These are phyloP conservation scores for Pugionium cornutum DNA, from an alignment of 345 rosid species.

Conservation along the genomic window DNA sequence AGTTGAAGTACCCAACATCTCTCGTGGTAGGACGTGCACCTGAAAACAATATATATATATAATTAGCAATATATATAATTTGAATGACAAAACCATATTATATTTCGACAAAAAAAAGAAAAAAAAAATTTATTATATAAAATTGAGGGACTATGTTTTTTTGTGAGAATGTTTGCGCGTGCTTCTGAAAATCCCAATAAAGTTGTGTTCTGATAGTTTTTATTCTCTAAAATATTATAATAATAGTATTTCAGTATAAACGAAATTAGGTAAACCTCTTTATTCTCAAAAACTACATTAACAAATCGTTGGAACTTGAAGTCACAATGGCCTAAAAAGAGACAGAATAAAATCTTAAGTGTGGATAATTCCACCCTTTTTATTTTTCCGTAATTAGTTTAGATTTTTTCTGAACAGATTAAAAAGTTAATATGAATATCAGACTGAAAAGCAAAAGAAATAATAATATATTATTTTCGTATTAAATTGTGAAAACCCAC, in stretches of 20 bases:
- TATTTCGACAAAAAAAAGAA: no score
- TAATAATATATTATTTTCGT: background rate
- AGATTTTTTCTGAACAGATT: background rate
- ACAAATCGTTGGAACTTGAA: slow-evolving; percentile 43
- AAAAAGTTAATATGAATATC: background rate
- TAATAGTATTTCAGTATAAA: slow-evolving; percentile 5
- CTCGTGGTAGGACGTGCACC: slow-evolving; percentile 97
- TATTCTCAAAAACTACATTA: slow-evolving; percentile 14
- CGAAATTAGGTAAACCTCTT: slow-evolving; percentile 35
- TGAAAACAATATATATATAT: slow-evolving; percentile 22
- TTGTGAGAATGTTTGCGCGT: slow-evolving; percentile 40
- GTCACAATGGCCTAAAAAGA: slow-evolving; percentile 32
- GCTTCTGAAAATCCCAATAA: slow-evolving; percentile 42
- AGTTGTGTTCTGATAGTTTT: slow-evolving; percentile 30
- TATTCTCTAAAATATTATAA: slow-evolving; percentile 24
- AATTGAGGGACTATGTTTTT: no score
- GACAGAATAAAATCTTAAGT: slow-evolving; percentile 10
- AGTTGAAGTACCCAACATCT: slow-evolving; percentile 91
- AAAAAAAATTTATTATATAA: no score
- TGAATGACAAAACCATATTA: slow-evolving; percentile 11
- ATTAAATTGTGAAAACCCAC: background rate
- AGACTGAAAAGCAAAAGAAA: slow-evolving; percentile 20
- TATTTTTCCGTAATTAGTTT: background rate
- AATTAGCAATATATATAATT: slow-evolving; percentile 31
- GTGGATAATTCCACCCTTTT: slow-evolving; percentile 28